Conservation (phyloP, 768 basidiomycete species). For the Boletus rex-veris region DNA sequence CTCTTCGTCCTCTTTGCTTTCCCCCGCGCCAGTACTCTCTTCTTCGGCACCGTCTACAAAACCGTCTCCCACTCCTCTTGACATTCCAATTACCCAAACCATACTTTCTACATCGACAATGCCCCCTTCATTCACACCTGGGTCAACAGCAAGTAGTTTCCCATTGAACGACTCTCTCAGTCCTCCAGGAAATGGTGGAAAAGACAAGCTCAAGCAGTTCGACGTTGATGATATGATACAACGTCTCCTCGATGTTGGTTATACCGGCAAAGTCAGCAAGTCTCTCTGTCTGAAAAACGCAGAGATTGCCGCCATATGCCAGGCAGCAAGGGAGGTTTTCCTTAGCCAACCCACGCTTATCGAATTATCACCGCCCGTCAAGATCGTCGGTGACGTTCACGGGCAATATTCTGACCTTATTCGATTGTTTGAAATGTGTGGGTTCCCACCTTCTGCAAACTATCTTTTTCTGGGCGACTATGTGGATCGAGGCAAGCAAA, state of each 20-base stretch:
- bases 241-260: slow-evolving; percentile 92
- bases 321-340: slow-evolving; percentile 94
- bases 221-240: slow-evolving; percentile 99
- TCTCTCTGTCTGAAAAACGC: slow-evolving; percentile 92
- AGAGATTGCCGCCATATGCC: slow-evolving; percentile 92
- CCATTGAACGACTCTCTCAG: slow-evolving; percentile 35
- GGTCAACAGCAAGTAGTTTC: slow-evolving; percentile 43
- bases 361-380: slow-evolving; percentile 96
- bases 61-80: slow-evolving; percentile 56
- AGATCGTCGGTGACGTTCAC: slow-evolving; percentile 99
- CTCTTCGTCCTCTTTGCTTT: slow-evolving; percentile 38
- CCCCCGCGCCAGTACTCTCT: slow-evolving; percentile 11
- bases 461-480: slow-evolving; percentile 99
- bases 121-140: slow-evolving; percentile 46
- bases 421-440: slow-evolving; percentile 98
- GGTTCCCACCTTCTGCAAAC: slow-evolving; percentile 94
- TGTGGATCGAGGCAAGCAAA: slow-evolving; percentile 98
- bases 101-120: slow-evolving; percentile 73
- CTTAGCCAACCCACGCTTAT: slow-evolving; percentile 95
- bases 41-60: slow-evolving; percentile 25
- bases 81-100: slow-evolving; percentile 78
- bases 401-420: slow-evolving; percentile 99
- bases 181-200: slow-evolving; percentile 39
- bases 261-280: slow-evolving; percentile 97
- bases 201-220: slow-evolving; percentile 64